Base-by-base conservation (phyloP, 441 rosid genomes). In the Arabidopsis lyrata region DNA sequence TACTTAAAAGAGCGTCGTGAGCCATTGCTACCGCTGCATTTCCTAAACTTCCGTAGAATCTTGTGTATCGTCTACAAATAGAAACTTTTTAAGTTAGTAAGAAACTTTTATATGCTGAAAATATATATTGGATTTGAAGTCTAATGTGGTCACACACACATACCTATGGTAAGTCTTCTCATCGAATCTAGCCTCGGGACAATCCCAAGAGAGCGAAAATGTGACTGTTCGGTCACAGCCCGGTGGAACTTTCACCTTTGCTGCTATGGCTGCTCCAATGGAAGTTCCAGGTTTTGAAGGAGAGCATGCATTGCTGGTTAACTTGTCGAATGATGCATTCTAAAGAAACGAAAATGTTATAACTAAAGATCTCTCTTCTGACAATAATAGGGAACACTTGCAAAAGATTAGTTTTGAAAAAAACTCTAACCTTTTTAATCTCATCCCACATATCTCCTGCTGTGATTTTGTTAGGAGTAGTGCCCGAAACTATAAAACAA, bases 391-490 rank as follows among this genome's bases (percentile, higher is more conserved):
- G 20, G 9, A 76, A 29, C 13, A 70, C 55, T 57, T 38, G 11
- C 52, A 32, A 50, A 59, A 68, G 1, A 3, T 39, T 18, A 31
- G 15, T 5, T 29, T 2, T 29, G 11, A 15, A 15, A 16, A 4
- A 4, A 2, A 7, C 8, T 9, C 1, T 11, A 8, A 86, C 93
- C 91, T 84, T 82, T 76, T 86, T 84, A 36, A 88, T 84, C 72
- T 86, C 91, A 72, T 85, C 77, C 93, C 93, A 88, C 91, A 88
- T 88, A 74, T 88, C 93, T 82, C 86, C 87, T 13, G 93, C 89
- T 8, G 87, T 84, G 80, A 85, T 70, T 76, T 82, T 80, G 14
- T 67, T 56, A 13, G 63, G 68, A 31, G 79, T 67, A 56, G 70
- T 62, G 38, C 93, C 87, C 3, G 93, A 83, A 78, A 86, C 78